Evolutionary conservation across 1,284 basidiomycete species (phyloP).

Genomic region (Cystobasidium slooffiae): DNA sequence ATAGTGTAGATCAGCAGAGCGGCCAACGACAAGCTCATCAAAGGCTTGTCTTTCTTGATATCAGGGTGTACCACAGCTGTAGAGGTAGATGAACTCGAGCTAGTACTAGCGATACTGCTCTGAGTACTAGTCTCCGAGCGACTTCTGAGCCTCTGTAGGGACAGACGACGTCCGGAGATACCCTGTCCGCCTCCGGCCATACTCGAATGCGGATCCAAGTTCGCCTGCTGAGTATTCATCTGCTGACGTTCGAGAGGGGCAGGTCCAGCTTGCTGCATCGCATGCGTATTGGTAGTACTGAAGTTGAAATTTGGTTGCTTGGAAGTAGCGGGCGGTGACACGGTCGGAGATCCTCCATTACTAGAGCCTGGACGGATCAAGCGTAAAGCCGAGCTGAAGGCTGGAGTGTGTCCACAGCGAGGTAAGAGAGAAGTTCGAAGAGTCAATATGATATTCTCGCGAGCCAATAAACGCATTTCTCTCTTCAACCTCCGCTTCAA

Average conservation of each 20-base stretch:
- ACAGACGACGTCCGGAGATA: neutral
- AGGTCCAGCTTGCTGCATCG: neutral
- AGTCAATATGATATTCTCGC: no score
- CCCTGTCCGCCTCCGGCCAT: neutral
- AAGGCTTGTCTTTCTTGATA: constrained; percentile 44
- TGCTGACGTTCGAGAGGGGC: constrained; percentile 27
- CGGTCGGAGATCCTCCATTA: constrained; percentile 1
- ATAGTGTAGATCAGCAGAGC: constrained; percentile 89
- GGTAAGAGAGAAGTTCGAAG: neutral
- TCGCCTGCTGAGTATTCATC: neutral
- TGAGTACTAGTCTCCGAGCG: constrained; percentile 40
- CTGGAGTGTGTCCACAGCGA: constrained; percentile 22
- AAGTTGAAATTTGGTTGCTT: constrained; percentile 24
- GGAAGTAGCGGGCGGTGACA: constrained; percentile 1
- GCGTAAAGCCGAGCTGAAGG: constrained; percentile 33
- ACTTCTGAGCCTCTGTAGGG: constrained; percentile 44
- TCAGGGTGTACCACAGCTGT: neutral
- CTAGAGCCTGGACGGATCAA: constrained; percentile 13
- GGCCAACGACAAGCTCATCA: constrained; percentile 74
- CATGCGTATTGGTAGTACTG: neutral
- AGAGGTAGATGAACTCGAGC: neutral
- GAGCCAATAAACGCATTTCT: no score
- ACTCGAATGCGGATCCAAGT: neutral
- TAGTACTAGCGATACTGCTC: constrained; percentile 11
- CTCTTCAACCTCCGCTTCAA: no score